A percentile compares a stretch with the other conserved stretches of the same genome.
These are phyloP conservation scores for Sclerotinia minor DNA, from an alignment of 2,329 filamentous ascomycete species.

Conservation along the genomic window DNA sequence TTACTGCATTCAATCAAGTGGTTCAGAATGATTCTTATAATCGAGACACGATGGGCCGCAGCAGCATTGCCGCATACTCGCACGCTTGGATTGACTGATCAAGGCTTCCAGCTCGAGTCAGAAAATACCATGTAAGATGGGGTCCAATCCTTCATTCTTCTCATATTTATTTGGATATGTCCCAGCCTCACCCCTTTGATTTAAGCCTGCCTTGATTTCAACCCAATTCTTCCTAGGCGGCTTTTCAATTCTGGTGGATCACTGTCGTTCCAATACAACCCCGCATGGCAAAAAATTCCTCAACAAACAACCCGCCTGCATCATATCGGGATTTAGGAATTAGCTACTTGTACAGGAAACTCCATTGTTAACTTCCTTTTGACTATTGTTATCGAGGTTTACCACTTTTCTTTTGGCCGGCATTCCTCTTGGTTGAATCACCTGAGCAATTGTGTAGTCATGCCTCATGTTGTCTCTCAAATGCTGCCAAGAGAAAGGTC, in stretches of 20 bases:
- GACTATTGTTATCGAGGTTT: not conserved
- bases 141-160: conserved; percentile 23
- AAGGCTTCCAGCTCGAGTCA: conserved; percentile 20
- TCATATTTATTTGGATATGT: conserved; percentile 18
- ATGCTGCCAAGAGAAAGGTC: conserved; percentile 13
- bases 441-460: not conserved
- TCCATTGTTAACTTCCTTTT: not conserved
- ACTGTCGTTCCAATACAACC: not conserved
- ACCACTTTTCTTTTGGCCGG: not conserved
- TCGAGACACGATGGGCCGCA: conserved; percentile 17
- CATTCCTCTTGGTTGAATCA: not conserved
- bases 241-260: not conserved
- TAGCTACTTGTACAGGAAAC: conserved; percentile 1
- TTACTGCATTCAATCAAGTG: conserved; percentile 17
- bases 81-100: not conserved
- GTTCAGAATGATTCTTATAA: conserved; percentile 14
- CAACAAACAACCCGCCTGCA: not conserved
- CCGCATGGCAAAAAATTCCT: not conserved
- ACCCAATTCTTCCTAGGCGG: not conserved
- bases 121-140: conserved; percentile 19
- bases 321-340: not conserved
- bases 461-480: conserved; percentile 24
- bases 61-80: conserved; percentile 19
- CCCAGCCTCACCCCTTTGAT: conserved; percentile 13
- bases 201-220: conserved; percentile 14